Evolutionary conservation across 2,329 filamentous ascomycete genomes (phyloP), one percentile per base, ranked within the genome.

Genomic region (Periconia macrospinosa): DNA sequence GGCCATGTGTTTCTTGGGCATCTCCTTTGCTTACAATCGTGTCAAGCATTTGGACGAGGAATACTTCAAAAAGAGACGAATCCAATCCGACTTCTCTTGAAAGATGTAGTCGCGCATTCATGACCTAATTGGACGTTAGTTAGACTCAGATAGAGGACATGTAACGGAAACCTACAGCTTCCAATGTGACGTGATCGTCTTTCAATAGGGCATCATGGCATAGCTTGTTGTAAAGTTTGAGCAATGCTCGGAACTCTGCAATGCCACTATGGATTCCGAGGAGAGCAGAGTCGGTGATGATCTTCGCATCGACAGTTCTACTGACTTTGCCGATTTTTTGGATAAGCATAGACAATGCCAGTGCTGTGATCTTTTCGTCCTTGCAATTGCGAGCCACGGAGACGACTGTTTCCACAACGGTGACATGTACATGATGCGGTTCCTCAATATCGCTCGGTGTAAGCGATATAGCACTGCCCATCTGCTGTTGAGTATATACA

Each of bases 341-440:
- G n/a, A 96, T 77, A 20, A 99, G 84, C 87, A 99, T 97, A 1
- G 92, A 95, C 64, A 97, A 89, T 2, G 92, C 93, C 49, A 99
- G 79, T 6, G 92, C 92, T 7, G 89, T 94, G 50, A 99, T 96
- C 75, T 97, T 96, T 55, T 91, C 87, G 66, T 99, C 92, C 45
- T 88, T 84, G 69, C 88, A 92, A 53, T 85, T 87, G 19, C 83
- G 85, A 1, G 94, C 91, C 69, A 99, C 91, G n/a, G 87, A 87
- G 53, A 95, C 93, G 56, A 99, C 93, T 0, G 93, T 91, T 68
- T 95, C 88, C n/a, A 97, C 86, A n/a, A 97, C 89, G 58, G 93
- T 95, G 35, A 86, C 85, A 69, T 95, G 92, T 0, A 92, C 87
- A 30, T 86, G 78, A 5, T 86, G 85, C 1, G 86, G 87, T 58